These are phyloP conservation scores for Bacterosira constricta DNA, from an alignment of 108 stramenopile species.

Conservation along the genomic window DNA sequence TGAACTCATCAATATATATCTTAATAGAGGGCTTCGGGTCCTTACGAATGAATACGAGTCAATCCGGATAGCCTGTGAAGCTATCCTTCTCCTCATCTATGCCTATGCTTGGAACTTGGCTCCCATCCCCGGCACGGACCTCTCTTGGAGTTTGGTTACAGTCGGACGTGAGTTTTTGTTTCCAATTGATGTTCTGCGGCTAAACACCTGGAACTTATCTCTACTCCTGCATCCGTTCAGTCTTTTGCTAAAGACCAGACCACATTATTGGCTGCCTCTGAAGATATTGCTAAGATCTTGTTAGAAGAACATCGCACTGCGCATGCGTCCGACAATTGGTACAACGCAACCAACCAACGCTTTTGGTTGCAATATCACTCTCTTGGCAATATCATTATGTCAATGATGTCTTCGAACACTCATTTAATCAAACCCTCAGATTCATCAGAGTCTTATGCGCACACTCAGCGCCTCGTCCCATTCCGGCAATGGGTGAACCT, in stretches of 20 bases:
- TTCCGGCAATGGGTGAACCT: too few relatives aligned
- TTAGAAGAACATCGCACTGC: not conserved
- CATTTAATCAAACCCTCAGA: not conserved
- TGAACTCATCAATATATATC: slow-evolving; percentile 21
- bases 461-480: too few relatives aligned
- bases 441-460: not conserved
- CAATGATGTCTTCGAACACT: not conserved
- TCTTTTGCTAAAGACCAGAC: slow-evolving; percentile 5
- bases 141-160: slow-evolving; percentile 8
- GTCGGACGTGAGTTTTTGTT: slow-evolving; percentile 20
- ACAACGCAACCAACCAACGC: slow-evolving; percentile 11
- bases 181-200: slow-evolving; percentile 24
- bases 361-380: slow-evolving; percentile 22
- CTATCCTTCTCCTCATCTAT: not conserved
- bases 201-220: not conserved
- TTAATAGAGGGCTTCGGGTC: slow-evolving; percentile 14
- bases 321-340: slow-evolving; percentile 1
- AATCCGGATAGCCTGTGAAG: not conserved
- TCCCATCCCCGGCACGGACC: slow-evolving; percentile 22
- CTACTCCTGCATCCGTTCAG: not conserved
- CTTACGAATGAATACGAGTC: not conserved
- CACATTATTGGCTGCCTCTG: not conserved
- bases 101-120: slow-evolving; percentile 35
- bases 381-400: not conserved
- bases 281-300: not conserved